Conservation (phyloP, 345 rosid genomes). For the Aurinia saxatilis region DNA sequence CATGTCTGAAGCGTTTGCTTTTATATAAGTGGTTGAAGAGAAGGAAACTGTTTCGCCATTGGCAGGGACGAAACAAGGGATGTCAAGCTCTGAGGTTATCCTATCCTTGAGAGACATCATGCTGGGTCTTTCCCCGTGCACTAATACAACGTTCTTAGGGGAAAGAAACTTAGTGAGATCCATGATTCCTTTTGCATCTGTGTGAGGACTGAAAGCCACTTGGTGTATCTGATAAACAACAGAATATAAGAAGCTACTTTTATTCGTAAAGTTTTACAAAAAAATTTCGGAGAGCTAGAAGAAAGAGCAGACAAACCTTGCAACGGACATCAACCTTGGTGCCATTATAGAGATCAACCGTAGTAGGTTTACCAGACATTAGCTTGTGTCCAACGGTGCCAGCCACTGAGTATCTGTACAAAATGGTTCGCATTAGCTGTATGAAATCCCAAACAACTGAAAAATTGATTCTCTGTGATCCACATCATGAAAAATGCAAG, state of each 20-base stretch:
- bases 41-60: constrained; percentile 61
- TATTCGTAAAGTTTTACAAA: background rate
- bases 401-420: constrained; percentile 75
- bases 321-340: constrained; percentile 85
- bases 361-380: constrained; percentile 83
- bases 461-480: too few species aligned
- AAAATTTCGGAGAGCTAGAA: background rate
- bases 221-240: constrained; percentile 62
- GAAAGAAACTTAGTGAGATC: constrained; percentile 84
- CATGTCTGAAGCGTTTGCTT: constrained; percentile 56
- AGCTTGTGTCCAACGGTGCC: constrained; percentile 88
- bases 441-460: too few species aligned
- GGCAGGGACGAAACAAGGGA: constrained; percentile 68
- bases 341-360: constrained; percentile 72
- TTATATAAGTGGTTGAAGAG: constrained; percentile 48
- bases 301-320: constrained; percentile 46
- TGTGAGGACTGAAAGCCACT: constrained; percentile 89
- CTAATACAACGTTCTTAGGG: constrained; percentile 73
- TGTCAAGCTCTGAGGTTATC: constrained; percentile 63
- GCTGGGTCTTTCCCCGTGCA: constrained; percentile 91
- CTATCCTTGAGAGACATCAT: constrained; percentile 69
- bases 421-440: background rate
- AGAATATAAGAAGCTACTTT: background rate
- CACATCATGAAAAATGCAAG: background rate
- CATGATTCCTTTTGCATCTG: constrained; percentile 93